Conservation (phyloP, 139 green algal genomes). For the Chlamydomonas sp. region DNA sequence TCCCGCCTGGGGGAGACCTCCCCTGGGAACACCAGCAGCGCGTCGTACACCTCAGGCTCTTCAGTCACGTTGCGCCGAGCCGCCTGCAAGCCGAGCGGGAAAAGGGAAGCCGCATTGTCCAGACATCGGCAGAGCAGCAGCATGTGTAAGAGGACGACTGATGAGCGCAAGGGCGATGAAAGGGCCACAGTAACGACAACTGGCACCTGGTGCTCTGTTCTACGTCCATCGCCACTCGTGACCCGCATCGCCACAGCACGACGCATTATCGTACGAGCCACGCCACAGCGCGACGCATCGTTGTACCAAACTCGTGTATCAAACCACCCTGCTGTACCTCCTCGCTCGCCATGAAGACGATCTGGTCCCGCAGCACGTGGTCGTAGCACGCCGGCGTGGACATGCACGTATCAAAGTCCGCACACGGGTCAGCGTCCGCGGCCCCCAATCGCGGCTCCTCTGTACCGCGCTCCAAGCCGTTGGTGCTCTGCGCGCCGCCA, state of each 20-base stretch:
- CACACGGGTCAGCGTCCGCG: background rate
- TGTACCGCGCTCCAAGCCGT: no score
- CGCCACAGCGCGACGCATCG: no score
- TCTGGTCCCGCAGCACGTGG: slow-evolving; percentile 39
- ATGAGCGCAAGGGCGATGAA: no score
- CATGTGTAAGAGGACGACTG: no score
- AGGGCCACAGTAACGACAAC: no score
- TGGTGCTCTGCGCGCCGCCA: background rate
- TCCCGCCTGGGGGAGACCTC: background rate
- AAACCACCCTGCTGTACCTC: background rate
- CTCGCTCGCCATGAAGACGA: slow-evolving; percentile 19
- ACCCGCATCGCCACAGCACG: no score
- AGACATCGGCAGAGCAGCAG: no score
- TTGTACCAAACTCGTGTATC: no score
- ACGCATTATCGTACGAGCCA: no score
- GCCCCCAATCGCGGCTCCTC: background rate
- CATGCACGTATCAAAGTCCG: slow-evolving; percentile 53
- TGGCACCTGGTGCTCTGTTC: no score
- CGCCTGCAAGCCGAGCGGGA: background rate
- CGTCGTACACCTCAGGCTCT: background rate
- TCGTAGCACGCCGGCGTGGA: slow-evolving; percentile 59
- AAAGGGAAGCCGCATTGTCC: no score
- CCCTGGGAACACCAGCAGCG: background rate
- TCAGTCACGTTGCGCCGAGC: background rate
- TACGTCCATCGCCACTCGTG: no score